Evolutionary conservation across 441 rosid species (phyloP).

Genomic region (Eruca vesicaria): DNA sequence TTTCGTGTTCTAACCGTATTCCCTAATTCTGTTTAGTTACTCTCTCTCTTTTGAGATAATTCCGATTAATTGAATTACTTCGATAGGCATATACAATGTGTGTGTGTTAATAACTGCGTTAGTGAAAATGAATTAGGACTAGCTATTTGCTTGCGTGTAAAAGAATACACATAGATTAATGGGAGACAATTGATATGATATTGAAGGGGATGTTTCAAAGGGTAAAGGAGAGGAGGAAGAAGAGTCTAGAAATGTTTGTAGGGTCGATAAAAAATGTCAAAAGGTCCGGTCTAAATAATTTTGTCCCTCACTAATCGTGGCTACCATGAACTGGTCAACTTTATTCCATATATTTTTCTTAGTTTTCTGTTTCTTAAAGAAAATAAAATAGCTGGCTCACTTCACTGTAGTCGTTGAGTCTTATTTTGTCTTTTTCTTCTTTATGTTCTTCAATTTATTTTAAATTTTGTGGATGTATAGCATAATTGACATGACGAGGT

Average conservation of each 20-base stretch:
- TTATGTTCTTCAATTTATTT: neutral
- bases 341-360: conserved; percentile 20
- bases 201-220: conserved; percentile 30
- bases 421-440: conserved; percentile 31
- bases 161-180: neutral
- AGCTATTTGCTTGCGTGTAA: neutral
- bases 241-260: conserved; percentile 27
- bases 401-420: conserved; percentile 35
- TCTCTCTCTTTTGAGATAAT: neutral
- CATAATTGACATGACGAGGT: conserved; percentile 1
- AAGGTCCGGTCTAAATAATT: conserved; percentile 30
- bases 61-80: neutral
- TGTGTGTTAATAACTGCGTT: neutral
- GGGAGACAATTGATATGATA: neutral
- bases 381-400: conserved; percentile 26
- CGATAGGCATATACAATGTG: neutral
- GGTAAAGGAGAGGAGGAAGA: conserved; percentile 11
- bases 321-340: conserved; percentile 30
- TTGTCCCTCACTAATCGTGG: conserved; percentile 41
- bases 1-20: neutral
- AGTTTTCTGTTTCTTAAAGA: neutral
- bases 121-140: neutral
- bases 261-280: conserved; percentile 25
- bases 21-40: neutral
- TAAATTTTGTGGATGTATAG: neutral